A percentile compares a stretch with the other conserved stretches of the same genome.
Conservation (phyloP, 495 filamentous ascomycete species). For the Aspergillus ellipticus region DNA sequence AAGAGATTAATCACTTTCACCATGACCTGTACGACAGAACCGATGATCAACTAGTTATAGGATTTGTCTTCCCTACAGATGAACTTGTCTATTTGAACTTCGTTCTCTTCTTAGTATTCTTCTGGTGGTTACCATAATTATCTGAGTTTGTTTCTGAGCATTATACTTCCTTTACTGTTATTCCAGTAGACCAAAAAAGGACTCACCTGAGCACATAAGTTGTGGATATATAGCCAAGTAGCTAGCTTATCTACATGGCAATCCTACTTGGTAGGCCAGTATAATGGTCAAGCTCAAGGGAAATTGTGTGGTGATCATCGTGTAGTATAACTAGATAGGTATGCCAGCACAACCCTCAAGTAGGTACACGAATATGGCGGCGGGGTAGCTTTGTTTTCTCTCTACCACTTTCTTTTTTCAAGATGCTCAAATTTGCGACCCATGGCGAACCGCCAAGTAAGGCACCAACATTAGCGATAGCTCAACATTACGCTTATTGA, state of each 20-base stretch:
- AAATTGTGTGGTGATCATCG: background rate
- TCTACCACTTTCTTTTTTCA: background rate
- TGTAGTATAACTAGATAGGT: background rate
- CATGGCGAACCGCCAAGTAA: conserved; percentile 4
- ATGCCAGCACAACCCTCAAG: background rate
- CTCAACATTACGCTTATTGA: background rate
- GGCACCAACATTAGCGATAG: conserved; percentile 2
- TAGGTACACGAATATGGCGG: background rate
- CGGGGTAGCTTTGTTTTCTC: background rate
- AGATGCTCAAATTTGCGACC: background rate
- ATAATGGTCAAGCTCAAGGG: background rate
- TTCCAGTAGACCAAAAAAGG: background rate
- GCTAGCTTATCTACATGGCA: no score
- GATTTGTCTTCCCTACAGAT: background rate
- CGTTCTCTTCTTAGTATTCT: no score
- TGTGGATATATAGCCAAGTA: no score
- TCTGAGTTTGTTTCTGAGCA: no score
- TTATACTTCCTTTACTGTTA: background rate
- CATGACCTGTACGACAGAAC: background rate
- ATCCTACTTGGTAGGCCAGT: no score
- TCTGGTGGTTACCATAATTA: no score
- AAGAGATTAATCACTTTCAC: background rate
- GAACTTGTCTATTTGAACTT: no score
- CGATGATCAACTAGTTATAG: background rate
- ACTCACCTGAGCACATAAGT: no score